These are phyloP conservation scores for Thelephora ganbajun DNA, from an alignment of 768 basidiomycete genomes.

Conservation along the genomic window DNA sequence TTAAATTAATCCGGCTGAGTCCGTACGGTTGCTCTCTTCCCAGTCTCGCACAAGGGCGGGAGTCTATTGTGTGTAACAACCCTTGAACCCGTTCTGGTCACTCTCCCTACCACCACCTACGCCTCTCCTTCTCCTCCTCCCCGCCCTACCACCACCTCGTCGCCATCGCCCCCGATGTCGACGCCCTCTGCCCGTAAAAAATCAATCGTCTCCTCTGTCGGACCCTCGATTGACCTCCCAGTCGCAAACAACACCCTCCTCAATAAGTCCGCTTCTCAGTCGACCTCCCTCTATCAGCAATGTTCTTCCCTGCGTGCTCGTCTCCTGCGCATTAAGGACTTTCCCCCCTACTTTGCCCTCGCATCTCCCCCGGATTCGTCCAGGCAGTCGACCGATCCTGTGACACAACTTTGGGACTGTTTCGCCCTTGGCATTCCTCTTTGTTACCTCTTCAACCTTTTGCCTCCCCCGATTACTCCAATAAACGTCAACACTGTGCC, in stretches of 20 bases:
- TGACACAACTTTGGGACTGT: slow-evolving; percentile 88
- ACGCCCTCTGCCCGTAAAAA: slow-evolving; percentile 36
- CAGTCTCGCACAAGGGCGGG: too few species aligned
- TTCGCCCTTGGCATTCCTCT: slow-evolving; percentile 88
- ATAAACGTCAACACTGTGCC: slow-evolving; percentile 51
- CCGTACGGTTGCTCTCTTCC: too few species aligned
- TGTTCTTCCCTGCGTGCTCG: slow-evolving; percentile 66
- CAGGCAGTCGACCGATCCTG: slow-evolving; percentile 78
- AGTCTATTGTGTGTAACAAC: too few species aligned
- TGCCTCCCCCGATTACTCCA: slow-evolving; percentile 33
- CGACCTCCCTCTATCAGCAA: slow-evolving; percentile 86
- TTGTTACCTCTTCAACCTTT: slow-evolving; percentile 91
- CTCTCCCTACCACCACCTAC: slow-evolving; percentile 7
- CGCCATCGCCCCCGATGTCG: slow-evolving; percentile 23
- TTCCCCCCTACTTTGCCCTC: slow-evolving; percentile 54
- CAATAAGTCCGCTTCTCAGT: slow-evolving; percentile 81
- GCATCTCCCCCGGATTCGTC: slow-evolving; percentile 39
- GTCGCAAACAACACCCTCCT: slow-evolving; percentile 74
- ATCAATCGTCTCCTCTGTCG: slow-evolving; percentile 26
- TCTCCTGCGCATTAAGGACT: slow-evolving; percentile 67
- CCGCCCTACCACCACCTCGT: slow-evolving; percentile 7
- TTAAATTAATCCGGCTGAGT: too few species aligned
- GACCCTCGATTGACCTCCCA: slow-evolving; percentile 63
- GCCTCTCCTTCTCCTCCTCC: slow-evolving; percentile 3
- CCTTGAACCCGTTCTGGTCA: too few species aligned